Conservation (phyloP, 257 asterid species). For the Plantago elongata region DNA sequence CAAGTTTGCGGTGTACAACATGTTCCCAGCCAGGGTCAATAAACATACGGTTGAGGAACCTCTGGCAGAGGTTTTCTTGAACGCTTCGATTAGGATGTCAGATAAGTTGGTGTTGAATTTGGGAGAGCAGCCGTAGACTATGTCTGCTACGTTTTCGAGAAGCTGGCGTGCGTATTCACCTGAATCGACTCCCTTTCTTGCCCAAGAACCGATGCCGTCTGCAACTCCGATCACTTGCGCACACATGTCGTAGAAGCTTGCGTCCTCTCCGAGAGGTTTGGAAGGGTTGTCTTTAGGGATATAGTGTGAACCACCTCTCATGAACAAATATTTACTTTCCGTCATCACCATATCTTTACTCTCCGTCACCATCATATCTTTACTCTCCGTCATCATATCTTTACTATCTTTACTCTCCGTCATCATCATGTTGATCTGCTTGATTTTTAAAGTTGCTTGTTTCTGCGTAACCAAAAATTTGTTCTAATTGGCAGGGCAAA, state of each 20-base stretch:
- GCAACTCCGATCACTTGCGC: slow-evolving; percentile 30
- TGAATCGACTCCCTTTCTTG: slow-evolving; percentile 18
- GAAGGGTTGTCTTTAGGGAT: slow-evolving; percentile 14
- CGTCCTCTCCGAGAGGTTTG: slow-evolving; percentile 26
- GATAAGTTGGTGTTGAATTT: not conserved
- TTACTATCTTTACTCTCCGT: not conserved
- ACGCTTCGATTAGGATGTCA: slow-evolving; percentile 10
- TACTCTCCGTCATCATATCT: not conserved
- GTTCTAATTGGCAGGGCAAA: no score
- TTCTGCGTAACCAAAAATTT: no score
- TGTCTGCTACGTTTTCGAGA: slow-evolving; percentile 10
- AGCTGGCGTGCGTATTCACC: slow-evolving; percentile 27
- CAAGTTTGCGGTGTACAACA: slow-evolving; percentile 20
- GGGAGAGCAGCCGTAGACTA: not conserved
- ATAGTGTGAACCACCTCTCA: slow-evolving; percentile 23
- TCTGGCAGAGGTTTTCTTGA: not conserved
- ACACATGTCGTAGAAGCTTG: slow-evolving; percentile 16
- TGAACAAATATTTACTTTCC: not conserved
- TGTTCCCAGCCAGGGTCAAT: slow-evolving; percentile 5
- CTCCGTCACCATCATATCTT: not conserved
- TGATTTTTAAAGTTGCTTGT: no score
- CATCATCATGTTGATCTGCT: not conserved
- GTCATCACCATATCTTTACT: not conserved
- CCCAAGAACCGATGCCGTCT: slow-evolving; percentile 31
- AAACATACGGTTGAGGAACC: slow-evolving; percentile 36